These are phyloP conservation scores for Aspergillus hortae DNA, from an alignment of 2,329 filamentous ascomycete species.

Conservation along the genomic window DNA sequence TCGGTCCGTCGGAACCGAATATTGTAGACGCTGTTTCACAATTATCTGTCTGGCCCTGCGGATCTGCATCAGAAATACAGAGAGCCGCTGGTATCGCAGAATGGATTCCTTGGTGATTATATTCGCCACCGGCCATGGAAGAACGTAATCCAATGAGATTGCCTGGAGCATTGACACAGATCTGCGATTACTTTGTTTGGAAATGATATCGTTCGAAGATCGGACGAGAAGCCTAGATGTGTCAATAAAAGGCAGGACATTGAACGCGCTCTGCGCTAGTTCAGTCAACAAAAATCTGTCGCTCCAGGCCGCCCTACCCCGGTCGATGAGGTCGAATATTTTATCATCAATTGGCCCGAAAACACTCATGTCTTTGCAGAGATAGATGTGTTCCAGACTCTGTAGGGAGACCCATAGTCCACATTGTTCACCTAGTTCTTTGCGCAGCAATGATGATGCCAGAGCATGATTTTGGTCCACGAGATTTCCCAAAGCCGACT, in stretches of 20 bases:
- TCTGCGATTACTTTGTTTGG: slow-evolving; percentile 47
- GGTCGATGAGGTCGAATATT: slow-evolving; percentile 73
- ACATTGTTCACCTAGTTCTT: slow-evolving; percentile 65
- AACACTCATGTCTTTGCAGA: slow-evolving; percentile 69
- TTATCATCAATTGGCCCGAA: slow-evolving; percentile 63
- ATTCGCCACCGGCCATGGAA: slow-evolving; percentile 65
- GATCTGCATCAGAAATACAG: slow-evolving; percentile 73
- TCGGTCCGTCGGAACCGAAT: slow-evolving; percentile 33
- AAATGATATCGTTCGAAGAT: slow-evolving; percentile 41
- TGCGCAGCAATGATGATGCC: slow-evolving; percentile 63
- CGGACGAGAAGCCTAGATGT: slow-evolving; percentile 60
- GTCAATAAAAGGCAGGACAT: slow-evolving; percentile 51
- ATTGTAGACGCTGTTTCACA: slow-evolving; percentile 46
- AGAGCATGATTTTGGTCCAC: slow-evolving; percentile 70
- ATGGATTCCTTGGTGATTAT: slow-evolving; percentile 67
- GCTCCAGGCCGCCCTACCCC: slow-evolving; percentile 61
- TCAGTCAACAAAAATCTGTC: slow-evolving; percentile 80
- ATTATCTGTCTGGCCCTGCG: slow-evolving; percentile 68
- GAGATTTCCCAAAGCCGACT: slow-evolving; percentile 68
- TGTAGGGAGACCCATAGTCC: slow-evolving; percentile 63
- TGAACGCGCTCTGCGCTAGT: slow-evolving; percentile 69
- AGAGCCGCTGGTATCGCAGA: slow-evolving; percentile 65
- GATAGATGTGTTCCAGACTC: slow-evolving; percentile 68
- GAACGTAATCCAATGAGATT: slow-evolving; percentile 65
- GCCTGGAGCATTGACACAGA: slow-evolving; percentile 62